phyloP scores from a whole-genome alignment of 108 stramenopile species.

The Skeletonema tropicum region DNA sequence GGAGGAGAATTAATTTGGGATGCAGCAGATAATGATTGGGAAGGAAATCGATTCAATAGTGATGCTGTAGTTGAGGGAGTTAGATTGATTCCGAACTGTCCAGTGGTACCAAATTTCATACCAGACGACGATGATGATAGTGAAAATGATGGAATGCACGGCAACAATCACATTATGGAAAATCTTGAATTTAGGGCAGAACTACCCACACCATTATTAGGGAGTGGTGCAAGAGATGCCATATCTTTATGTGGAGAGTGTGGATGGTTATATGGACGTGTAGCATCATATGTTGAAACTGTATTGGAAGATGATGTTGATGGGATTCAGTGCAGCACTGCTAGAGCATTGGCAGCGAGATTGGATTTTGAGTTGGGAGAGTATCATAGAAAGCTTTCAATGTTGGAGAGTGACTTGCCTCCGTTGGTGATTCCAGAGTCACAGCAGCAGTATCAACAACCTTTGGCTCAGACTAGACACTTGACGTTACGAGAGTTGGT shows the following conservation, averaged over 20 bases:
- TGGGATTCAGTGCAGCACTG: constrained; percentile 59
- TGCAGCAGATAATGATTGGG: constrained; percentile 6
- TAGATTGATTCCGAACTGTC: constrained; percentile 5
- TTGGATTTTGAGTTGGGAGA: constrained; percentile 68
- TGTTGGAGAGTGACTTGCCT: constrained; percentile 69
- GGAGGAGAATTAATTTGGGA: not conserved
- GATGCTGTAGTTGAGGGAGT: constrained; percentile 23
- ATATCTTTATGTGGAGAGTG: constrained; percentile 75
- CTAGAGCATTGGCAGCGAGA: constrained; percentile 76
- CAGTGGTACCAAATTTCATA: constrained; percentile 8
- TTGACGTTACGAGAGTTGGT: constrained; percentile 73
- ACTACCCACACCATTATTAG: constrained; percentile 46
- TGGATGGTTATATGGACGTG: constrained; percentile 82
- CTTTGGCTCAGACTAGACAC: constrained; percentile 1
- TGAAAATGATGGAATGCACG: constrained; percentile 7
- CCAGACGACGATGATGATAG: constrained; percentile 6
- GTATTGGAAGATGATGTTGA: constrained; percentile 43
- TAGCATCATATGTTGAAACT: constrained; percentile 55
- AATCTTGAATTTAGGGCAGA: constrained; percentile 24
- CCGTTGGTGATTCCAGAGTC: not conserved
- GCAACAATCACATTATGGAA: not conserved
- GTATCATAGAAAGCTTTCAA: constrained; percentile 71
- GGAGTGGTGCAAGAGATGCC: constrained; percentile 75
- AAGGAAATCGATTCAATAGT: constrained; percentile 7
- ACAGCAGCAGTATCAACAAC: not conserved